Base-by-base conservation (phyloP, 805 yeast species). In the Metschnikowia gelsemii region DNA sequence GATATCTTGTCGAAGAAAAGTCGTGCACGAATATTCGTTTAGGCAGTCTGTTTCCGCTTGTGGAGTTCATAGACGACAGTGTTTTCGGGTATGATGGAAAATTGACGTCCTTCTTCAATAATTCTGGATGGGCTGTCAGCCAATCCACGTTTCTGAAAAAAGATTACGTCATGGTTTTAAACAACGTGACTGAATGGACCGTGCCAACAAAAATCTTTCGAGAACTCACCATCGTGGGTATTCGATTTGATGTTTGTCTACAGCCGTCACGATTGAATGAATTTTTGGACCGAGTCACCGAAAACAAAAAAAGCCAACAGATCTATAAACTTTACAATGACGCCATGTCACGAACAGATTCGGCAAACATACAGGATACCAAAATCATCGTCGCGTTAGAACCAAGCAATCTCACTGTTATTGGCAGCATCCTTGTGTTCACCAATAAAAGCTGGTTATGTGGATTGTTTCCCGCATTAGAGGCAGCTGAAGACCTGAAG, bases 211-310 rank as follows among this genome's bases (percentile, higher is more conserved):
- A 76, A 49, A 68, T 79, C 5, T 75, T 78, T 30, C 61, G 74
- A 37, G 80, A 76, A 46, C 64, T 79, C 47, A 76, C 74, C 63
- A 74, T 77, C 42, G 76, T 77, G 28, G 82, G 82, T 2, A 73
- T 79, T 11, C 61, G 78, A 46, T 78, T 79, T 57, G 81, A 77
- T 50, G 66, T 78, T n/a, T 73, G 80, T 50, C 64, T 60, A 44
- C 66, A 73, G 42, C 57, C 70, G 9, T 59, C 61, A 3, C 70
- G 72, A 47, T 58, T 78, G 30, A 55, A 70, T 48, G 58, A 61
- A n/a, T 55, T 76, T n/a, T 59, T 76, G 5, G 52, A 59, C 24
- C 49, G 58, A 16, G 49, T 42, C 16, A 46, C 58, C 3, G 51
- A 46, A n/a, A 31, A 43, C 5, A 41, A 35, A 12, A 17, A 31